Conservation (phyloP, 164 flowering plant species). For the Annona squamosa region DNA sequence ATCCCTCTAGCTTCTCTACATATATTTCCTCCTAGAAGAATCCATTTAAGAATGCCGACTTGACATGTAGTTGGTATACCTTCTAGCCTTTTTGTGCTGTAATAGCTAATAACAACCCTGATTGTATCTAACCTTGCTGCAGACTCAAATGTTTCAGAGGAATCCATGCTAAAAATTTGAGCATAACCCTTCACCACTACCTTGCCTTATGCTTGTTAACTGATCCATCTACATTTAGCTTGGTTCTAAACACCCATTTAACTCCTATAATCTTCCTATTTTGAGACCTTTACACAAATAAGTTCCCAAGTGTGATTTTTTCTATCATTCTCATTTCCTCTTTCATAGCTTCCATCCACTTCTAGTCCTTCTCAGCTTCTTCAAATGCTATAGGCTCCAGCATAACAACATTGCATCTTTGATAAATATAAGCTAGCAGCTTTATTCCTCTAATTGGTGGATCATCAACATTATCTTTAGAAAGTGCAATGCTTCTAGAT, state of each 20-base stretch:
- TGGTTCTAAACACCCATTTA: neutral
- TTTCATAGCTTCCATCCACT: too few relatives aligned
- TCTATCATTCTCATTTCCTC: neutral
- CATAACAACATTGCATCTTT: neutral
- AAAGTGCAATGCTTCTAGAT: too few relatives aligned
- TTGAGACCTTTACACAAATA: neutral
- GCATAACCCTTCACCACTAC: neutral
- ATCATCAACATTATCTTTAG: too few relatives aligned
- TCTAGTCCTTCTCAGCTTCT: neutral
- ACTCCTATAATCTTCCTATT: neutral
- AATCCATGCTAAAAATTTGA: too few relatives aligned
- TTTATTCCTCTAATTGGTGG: neutral
- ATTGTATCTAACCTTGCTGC: too few relatives aligned
- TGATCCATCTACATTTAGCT: neutral
- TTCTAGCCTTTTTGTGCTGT: too few relatives aligned
- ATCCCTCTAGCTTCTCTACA: too few relatives aligned
- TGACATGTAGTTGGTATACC: too few relatives aligned
- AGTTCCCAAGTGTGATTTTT: neutral
- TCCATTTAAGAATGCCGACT: neutral
- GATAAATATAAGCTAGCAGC: neutral
- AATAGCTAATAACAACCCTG: too few relatives aligned
- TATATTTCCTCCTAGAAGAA: neutral
- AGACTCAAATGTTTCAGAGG: too few relatives aligned
- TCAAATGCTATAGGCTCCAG: neutral
- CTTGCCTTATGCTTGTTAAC: neutral